phyloP scores from a whole-genome alignment of 441 rosid species.

The Syzygium syzygioides region DNA sequence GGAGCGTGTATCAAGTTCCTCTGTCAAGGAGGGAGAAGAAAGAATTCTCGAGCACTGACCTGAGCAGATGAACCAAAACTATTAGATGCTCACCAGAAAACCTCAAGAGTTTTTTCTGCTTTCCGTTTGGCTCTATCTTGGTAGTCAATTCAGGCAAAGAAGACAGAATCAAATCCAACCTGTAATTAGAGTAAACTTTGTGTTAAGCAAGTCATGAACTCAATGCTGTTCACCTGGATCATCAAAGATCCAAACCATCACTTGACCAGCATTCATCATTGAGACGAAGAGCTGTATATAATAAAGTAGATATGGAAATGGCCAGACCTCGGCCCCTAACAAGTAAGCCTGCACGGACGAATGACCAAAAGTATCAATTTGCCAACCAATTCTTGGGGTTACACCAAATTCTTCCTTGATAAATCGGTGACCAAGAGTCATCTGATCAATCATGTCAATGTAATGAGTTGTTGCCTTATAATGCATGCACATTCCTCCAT shows the following conservation, averaged over 20 bases:
- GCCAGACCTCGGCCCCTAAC: constrained; percentile 78
- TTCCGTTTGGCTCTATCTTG: constrained; percentile 89
- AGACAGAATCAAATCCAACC: constrained; percentile 95
- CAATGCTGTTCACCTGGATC: background rate
- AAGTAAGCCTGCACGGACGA: constrained; percentile 98
- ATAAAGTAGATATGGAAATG: background rate
- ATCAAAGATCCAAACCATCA: background rate
- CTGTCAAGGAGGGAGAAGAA: background rate
- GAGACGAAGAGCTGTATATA: background rate
- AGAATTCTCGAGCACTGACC: constrained; percentile 30
- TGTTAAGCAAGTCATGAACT: background rate
- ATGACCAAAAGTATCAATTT: constrained; percentile 99
- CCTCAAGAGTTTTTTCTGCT: constrained; percentile 89
- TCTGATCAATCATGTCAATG: constrained; percentile 99
- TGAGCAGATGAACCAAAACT: constrained; percentile 86
- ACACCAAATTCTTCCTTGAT: constrained; percentile 72
- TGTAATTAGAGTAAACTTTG: constrained; percentile 19
- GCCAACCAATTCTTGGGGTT: constrained; percentile 99
- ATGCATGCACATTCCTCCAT: constrained; percentile 99
- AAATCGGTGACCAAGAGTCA: constrained; percentile 86
- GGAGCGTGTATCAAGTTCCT: background rate
- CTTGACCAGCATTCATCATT: background rate
- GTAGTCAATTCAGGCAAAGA: constrained; percentile 95
- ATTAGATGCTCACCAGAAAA: constrained; percentile 89
- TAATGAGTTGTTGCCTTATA: constrained; percentile 95